phyloP scores from a whole-genome alignment of 2,329 filamentous ascomycete species.

The Dendryphion nanum region DNA sequence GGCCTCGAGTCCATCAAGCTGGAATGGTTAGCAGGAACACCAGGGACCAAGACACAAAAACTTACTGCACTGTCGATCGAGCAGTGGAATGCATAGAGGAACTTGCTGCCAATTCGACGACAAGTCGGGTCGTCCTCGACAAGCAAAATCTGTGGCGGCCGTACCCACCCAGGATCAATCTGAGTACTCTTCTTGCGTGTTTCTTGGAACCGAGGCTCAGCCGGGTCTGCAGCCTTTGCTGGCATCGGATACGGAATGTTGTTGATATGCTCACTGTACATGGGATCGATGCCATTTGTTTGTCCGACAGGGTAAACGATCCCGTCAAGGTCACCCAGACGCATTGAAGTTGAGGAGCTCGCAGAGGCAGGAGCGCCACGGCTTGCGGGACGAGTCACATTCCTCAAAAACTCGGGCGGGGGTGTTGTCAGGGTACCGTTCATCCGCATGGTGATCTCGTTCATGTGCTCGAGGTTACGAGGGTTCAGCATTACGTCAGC shows the following conservation, averaged over 20 bases:
- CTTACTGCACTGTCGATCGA: conserved; percentile 62
- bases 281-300: conserved; percentile 89
- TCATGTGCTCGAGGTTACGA: conserved; percentile 64
- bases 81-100: conserved; percentile 64
- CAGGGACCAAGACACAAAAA: conserved; percentile 14
- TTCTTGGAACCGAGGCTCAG: conserved; percentile 50
- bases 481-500: conserved; percentile 64
- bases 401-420: conserved; percentile 53
- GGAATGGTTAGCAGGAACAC: not conserved
- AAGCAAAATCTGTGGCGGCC: conserved; percentile 76
- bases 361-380: conserved; percentile 47
- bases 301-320: conserved; percentile 90
- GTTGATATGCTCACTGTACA: conserved; percentile 90
- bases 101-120: conserved; percentile 65
- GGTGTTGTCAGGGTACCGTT: conserved; percentile 58
- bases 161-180: conserved; percentile 63
- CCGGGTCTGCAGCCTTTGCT: conserved; percentile 58
- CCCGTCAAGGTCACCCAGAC: conserved; percentile 61
- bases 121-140: conserved; percentile 79
- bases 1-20: conserved; percentile 87
- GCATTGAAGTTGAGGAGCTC: conserved; percentile 52
- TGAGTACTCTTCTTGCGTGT: conserved; percentile 61
- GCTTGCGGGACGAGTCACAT: conserved; percentile 46
- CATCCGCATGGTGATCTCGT: conserved; percentile 55
- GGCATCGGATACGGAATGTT: conserved; percentile 86